Conservation (phyloP, 305 asterid genomes). For the Solanum aculeatissimum region DNA sequence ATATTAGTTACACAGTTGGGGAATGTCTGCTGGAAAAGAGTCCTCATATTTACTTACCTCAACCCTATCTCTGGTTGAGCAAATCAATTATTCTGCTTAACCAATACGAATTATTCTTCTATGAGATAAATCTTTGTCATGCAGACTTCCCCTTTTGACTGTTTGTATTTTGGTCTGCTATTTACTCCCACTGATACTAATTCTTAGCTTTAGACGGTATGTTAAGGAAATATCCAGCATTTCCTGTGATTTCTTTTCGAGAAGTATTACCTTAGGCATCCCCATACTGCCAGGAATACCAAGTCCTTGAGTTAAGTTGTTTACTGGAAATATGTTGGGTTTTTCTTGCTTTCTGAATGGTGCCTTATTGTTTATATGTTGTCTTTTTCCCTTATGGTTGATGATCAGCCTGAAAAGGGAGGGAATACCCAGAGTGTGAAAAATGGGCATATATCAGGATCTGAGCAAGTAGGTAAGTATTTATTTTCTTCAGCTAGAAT, state of each 20-base stretch:
- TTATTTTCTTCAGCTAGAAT: background rate
- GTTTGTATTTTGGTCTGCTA: background rate
- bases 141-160: background rate
- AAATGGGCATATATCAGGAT: constrained; percentile 13
- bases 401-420: constrained; percentile 19
- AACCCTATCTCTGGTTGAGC: background rate
- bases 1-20: background rate
- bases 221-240: background rate
- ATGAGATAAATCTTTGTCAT: background rate
- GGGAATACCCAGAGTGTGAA: constrained; percentile 12
- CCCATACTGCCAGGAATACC: background rate
- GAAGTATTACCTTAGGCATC: background rate
- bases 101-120: background rate
- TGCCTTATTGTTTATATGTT: background rate
- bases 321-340: background rate
- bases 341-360: background rate
- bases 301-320: background rate
- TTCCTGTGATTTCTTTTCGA: background rate
- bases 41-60: background rate
- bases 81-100: background rate
- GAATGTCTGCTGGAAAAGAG: background rate
- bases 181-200: background rate
- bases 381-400: background rate
- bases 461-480: constrained; percentile 25
- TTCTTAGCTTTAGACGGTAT: background rate